A percentile compares a stretch with the other conserved stretches of the same genome.
These are phyloP conservation scores for Lentinula guzmanii DNA, from an alignment of 768 basidiomycete genomes.

Conservation along the genomic window DNA sequence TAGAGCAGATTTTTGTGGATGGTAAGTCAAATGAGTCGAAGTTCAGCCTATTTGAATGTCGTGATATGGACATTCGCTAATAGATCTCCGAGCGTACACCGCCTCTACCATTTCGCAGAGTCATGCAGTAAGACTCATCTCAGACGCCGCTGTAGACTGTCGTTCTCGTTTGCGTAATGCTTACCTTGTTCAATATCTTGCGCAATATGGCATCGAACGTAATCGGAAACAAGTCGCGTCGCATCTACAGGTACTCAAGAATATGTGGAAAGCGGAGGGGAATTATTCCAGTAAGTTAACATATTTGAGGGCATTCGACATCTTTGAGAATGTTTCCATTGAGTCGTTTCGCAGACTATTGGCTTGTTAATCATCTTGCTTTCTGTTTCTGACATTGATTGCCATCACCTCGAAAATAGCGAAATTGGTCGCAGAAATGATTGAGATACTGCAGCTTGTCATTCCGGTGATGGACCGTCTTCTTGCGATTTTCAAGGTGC, in stretches of 20 bases:
- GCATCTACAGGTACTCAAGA: slow-evolving; percentile 77
- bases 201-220: slow-evolving; percentile 61
- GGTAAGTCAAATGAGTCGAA: slow-evolving; percentile 30
- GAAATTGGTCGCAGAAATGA: slow-evolving; percentile 37
- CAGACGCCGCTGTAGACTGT: slow-evolving; percentile 29
- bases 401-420: slow-evolving; percentile 58
- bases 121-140: background rate
- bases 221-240: slow-evolving; percentile 89
- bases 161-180: slow-evolving; percentile 81
- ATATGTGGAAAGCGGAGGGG: slow-evolving; percentile 80
- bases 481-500: slow-evolving; percentile 25
- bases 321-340: slow-evolving; percentile 4
- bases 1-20: slow-evolving; percentile 74
- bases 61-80: slow-evolving; percentile 3
- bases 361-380: slow-evolving; percentile 14
- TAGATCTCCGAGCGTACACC: slow-evolving; percentile 72
- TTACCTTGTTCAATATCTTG: slow-evolving; percentile 77
- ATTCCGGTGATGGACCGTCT: slow-evolving; percentile 21
- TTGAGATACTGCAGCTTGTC: slow-evolving; percentile 26
- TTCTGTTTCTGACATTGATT: slow-evolving; percentile 48
- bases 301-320: background rate
- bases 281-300: slow-evolving; percentile 39
- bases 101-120: slow-evolving; percentile 72
- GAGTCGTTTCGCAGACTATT: slow-evolving; percentile 10
- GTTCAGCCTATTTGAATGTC: background rate